A percentile compares a stretch with the other conserved stretches of the same genome.
These are phyloP conservation scores for Lichina pygmaea DNA, from an alignment of 495 filamentous ascomycete species.

Conservation along the genomic window DNA sequence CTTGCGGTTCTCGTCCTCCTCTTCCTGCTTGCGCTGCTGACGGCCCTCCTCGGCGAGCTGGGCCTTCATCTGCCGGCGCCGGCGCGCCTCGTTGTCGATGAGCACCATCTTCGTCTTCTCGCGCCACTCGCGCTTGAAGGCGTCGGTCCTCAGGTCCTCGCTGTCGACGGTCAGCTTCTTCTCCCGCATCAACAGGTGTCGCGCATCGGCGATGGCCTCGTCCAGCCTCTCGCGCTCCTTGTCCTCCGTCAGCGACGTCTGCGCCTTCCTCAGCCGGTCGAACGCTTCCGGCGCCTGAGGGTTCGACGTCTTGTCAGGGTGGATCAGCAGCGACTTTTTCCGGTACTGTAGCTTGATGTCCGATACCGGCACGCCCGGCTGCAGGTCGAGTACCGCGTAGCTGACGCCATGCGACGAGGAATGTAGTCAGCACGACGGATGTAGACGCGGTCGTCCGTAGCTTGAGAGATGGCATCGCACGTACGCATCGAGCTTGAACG, in stretches of 20 bases:
- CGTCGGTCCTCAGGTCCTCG: conserved; percentile 53
- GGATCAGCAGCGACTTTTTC: conserved; percentile 90
- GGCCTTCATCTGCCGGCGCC: conserved; percentile 67
- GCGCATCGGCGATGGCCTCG: conserved; percentile 86
- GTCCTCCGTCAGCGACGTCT: conserved; percentile 76
- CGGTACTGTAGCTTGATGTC: conserved; percentile 90
- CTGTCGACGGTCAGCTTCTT: conserved; percentile 78
- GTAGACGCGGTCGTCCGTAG: neutral
- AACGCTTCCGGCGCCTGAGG: conserved; percentile 82
- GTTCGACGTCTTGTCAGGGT: conserved; percentile 93
- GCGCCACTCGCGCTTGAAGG: conserved; percentile 64
- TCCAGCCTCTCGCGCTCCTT: conserved; percentile 68
- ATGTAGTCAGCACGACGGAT: too few species aligned
- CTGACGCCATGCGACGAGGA: conserved; percentile 12
- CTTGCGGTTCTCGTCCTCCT: conserved; percentile 68
- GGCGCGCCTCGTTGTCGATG: conserved; percentile 71
- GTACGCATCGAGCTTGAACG: conserved; percentile 73
- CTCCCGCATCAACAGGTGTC: conserved; percentile 79
- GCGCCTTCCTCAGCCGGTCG: conserved; percentile 85
- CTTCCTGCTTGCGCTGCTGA: conserved; percentile 64
- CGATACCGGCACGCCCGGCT: conserved; percentile 80
- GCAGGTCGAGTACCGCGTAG: conserved; percentile 86
- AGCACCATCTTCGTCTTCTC: conserved; percentile 81
- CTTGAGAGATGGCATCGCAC: neutral
- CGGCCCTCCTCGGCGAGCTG: conserved; percentile 92